Evolutionary conservation across 1,139 yeast species (phyloP).

Genomic region (Geotrichum phurueaensis): DNA sequence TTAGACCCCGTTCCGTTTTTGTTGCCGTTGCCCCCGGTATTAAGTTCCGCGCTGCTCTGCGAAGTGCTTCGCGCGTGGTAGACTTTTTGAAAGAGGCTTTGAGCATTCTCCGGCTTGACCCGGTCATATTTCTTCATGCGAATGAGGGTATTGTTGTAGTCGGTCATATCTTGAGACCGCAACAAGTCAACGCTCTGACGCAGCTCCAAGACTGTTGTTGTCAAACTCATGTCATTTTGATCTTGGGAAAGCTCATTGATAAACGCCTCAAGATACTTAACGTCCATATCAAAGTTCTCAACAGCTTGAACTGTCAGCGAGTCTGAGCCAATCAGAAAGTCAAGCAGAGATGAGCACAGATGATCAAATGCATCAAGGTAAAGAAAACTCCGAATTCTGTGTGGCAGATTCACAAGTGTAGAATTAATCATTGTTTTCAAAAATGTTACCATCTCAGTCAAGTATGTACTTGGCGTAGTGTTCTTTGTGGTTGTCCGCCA

Average conservation of each 20-base stretch:
- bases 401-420: constrained; percentile 79
- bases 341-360: constrained; percentile 64
- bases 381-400: constrained; percentile 68
- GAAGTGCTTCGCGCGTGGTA: constrained; percentile 31
- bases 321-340: constrained; percentile 49
- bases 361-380: constrained; percentile 83
- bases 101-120: constrained; percentile 55
- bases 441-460: constrained; percentile 82
- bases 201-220: constrained; percentile 50
- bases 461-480: constrained; percentile 67
- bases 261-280: constrained; percentile 51
- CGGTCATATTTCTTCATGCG: constrained; percentile 58
- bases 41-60: constrained; percentile 41
- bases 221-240: constrained; percentile 33
- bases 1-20: constrained; percentile 10
- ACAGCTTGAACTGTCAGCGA: constrained; percentile 44
- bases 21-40: not conserved
- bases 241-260: constrained; percentile 40
- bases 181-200: constrained; percentile 56
- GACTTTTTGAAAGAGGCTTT: constrained; percentile 43
- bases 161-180: constrained; percentile 45
- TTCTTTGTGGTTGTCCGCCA: constrained; percentile 53
- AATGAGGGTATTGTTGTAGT: constrained; percentile 48
- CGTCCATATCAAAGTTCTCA: constrained; percentile 56
- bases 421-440: constrained; percentile 81